Evolutionary conservation across 305 asterid genomes (phyloP).

Genomic region (Fraxinus albicans): DNA sequence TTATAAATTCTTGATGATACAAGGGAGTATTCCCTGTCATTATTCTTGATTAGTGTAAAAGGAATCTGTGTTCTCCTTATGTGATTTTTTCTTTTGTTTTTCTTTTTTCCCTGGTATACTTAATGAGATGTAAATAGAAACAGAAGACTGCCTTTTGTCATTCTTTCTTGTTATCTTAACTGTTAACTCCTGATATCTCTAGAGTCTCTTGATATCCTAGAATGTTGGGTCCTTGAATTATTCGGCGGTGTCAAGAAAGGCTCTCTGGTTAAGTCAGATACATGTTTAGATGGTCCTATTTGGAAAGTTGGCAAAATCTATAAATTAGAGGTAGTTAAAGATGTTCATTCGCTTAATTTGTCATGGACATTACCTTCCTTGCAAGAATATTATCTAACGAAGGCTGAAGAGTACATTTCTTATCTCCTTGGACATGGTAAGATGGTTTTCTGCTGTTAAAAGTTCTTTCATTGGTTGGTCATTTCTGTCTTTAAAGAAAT

Average conservation of each 20-base stretch:
- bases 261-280: conserved; percentile 45
- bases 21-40: background rate
- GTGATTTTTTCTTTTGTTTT: background rate
- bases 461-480: background rate
- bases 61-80: background rate
- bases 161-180: conserved; percentile 14
- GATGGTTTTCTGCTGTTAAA: conserved; percentile 22
- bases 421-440: conserved; percentile 93
- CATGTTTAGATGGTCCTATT: conserved; percentile 47
- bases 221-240: conserved; percentile 81
- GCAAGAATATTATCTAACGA: conserved; percentile 68
- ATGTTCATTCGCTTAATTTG: conserved; percentile 80
- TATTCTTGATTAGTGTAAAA: background rate
- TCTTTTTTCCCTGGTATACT: background rate
- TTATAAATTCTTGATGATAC: background rate
- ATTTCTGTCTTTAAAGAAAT: background rate
- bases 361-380: conserved; percentile 86
- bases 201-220: conserved; percentile 78
- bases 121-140: conserved; percentile 7
- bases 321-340: conserved; percentile 81
- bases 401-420: conserved; percentile 85
- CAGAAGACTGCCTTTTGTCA: background rate
- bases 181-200: conserved; percentile 36
- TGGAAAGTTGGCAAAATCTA: conserved; percentile 82
- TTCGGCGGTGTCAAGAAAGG: conserved; percentile 71